Base-by-base conservation (phyloP, 306 rosid genomes). In the Vigna nakashimae region DNA sequence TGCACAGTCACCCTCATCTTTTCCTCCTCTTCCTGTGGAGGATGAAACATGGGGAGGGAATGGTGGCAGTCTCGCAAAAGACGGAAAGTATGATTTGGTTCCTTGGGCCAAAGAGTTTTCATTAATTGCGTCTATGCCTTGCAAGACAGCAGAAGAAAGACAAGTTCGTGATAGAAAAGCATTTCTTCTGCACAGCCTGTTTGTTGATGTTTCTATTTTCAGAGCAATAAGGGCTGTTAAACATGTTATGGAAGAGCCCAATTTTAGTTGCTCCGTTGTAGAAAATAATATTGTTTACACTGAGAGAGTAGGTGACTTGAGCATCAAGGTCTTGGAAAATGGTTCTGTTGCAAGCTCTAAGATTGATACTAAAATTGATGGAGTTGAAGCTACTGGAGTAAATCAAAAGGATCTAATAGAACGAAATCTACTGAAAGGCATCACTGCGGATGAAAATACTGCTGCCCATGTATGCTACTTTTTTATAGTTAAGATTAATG, bases 381-480 rank as follows among this genome's bases (percentile, higher is more conserved):
- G 98, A 78, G 83, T 86, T 77, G 91, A 82, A 83, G 97, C 97
- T 32, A 81, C 90, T 55, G 90, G 92, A 77, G 83, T 86, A 86
- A 87, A 69, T 76, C 82, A 73, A 76, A 85, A 85, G 82, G 86
- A 87, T 80, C 79, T 92, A 63, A 83, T 86, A n/a, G 88, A 95
- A 65, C 85, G 97, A 52, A 95, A 95, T 85, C 88, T 95, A 55
- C 79, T 95, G 73, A 92, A 95, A 86, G 98, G 98, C 80, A 95
- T 95, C 77, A 95, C 97, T 22, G 98, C 98, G 62, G 98, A 95
- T 79, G 98, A 95, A 87, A 95, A 92, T 84, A 95, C 98, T 42
- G 98, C 97, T 71, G 96, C 98, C 64, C 98, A 95, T 71, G 98
- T 95, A 91, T 79, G 98, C 78, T 72, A 38, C 28, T 81, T 77